Evolutionary conservation across 2,329 filamentous ascomycete species (phyloP), one percentile per base, ranked within the genome.

Genomic region (Diaporthe citrichinensis): DNA sequence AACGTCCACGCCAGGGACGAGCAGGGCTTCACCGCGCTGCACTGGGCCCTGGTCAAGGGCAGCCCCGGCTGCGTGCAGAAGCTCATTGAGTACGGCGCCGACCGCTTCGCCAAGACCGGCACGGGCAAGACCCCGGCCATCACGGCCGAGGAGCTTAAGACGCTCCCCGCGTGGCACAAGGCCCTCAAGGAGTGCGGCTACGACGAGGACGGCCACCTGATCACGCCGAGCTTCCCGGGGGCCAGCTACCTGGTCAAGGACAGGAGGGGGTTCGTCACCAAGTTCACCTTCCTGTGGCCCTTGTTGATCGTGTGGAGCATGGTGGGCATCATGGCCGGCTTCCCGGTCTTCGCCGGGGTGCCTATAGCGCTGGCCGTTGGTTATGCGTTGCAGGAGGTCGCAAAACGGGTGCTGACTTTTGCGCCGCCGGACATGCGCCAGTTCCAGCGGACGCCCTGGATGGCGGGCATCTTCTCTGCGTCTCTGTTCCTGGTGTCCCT

Each of bases 31-130:
- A 98, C 96, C 0, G 95, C 97, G 5, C 87, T 99, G 79, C 97
- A 99, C 82, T 99, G 97, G 97, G 96, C 95, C 0, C 87, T 99
- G 62, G 97, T 99, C 49, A 98, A 98, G 85, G 97, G 97, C 17
- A 97, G 94, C 67, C 91, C 94, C 76, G 92, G 92, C 15, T 98
- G 96, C 83, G 94, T 99, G 78, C 92, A 97, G 82, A 98, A 98
- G 85, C 88, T 99, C 59, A 90, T 99, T 79, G 97, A 99, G 86
- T 98, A 98, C 83, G 97, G 97, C 62, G 93, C 96, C 36, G 97
- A 99, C 85, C 91, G 97, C 61, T 98, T 98, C 82, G 95, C 94
- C 51, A 94, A 95, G 85, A 98, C 96, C 39, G 90, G 92, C 72
- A 94, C 95, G 62, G 96, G 96, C 77, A 98, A 99, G 88, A 97